Conservation (phyloP, 208 protist species). For the Spongospora subterranea region DNA sequence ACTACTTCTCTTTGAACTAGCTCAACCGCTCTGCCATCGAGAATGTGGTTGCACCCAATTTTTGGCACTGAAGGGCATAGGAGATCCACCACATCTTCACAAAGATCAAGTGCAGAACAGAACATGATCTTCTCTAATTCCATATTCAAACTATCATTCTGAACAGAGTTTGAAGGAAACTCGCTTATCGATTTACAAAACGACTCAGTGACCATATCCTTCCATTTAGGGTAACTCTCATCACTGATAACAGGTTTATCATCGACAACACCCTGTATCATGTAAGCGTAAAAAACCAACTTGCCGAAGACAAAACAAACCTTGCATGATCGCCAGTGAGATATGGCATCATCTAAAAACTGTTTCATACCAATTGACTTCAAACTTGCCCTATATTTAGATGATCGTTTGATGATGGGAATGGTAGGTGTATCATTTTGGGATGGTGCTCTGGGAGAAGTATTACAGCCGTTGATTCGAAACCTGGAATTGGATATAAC, state of each 20-base stretch:
- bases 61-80: background rate
- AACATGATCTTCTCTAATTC: background rate
- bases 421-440: background rate
- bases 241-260: background rate
- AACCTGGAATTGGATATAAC: background rate
- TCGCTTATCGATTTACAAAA: background rate
- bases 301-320: background rate
- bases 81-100: background rate
- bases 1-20: background rate
- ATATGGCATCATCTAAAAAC: background rate
- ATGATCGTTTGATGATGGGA: background rate
- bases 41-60: background rate
- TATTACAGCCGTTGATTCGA: background rate
- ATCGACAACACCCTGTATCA: background rate
- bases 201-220: background rate
- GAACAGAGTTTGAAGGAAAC: background rate
- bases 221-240: background rate
- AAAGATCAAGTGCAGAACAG: background rate
- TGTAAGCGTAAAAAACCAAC: background rate
- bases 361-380: background rate
- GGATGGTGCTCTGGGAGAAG: background rate
- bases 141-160: background rate
- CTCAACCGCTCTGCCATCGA: background rate
- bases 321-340: background rate
- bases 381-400: too few relatives aligned